phyloP scores from a whole-genome alignment of 176 grass and related monocot genomes.

The Lolium rigidum region DNA sequence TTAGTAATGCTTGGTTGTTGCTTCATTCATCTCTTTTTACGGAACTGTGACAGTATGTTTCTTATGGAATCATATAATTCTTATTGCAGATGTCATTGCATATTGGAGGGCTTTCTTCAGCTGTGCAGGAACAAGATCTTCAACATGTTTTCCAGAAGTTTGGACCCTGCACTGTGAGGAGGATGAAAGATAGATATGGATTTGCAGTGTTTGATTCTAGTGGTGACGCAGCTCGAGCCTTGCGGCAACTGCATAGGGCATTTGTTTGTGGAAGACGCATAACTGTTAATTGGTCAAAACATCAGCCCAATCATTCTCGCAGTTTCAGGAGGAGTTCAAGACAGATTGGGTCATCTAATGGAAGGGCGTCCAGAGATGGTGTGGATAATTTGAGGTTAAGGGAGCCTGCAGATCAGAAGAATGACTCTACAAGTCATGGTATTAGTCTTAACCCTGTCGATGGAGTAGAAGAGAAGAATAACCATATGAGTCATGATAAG shows the following conservation, averaged over 20 bases:
- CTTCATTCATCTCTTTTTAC: slow-evolving; percentile 3
- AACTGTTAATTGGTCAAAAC: slow-evolving; percentile 69
- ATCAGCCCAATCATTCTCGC: slow-evolving; percentile 46
- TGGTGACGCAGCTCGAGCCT: slow-evolving; percentile 53
- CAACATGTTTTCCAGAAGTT: slow-evolving; percentile 53
- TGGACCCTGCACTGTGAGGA: slow-evolving; percentile 51
- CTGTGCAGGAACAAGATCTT: slow-evolving; percentile 46
- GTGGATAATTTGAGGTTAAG: slow-evolving; percentile 35
- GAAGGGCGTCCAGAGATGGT: slow-evolving; percentile 39
- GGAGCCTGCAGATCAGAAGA: slow-evolving; percentile 30
- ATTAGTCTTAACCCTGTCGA: slow-evolving; percentile 22
- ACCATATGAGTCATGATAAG: background rate
- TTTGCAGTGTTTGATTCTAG: slow-evolving; percentile 63
- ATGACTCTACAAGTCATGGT: slow-evolving; percentile 16
- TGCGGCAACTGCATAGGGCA: slow-evolving; percentile 43
- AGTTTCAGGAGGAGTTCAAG: slow-evolving; percentile 47
- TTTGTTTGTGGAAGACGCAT: slow-evolving; percentile 54
- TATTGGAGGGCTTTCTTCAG: slow-evolving; percentile 53
- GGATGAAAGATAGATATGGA: slow-evolving; percentile 59
- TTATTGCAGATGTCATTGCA: slow-evolving; percentile 68
- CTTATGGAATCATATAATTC: slow-evolving; percentile 29
- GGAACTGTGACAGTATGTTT: background rate
- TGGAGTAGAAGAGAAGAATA: slow-evolving; percentile 28
- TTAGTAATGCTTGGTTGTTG: background rate
- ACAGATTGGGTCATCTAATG: slow-evolving; percentile 18